phyloP scores from a whole-genome alignment of 2,329 filamentous ascomycete species.

The Zymoseptoria brevis region DNA sequence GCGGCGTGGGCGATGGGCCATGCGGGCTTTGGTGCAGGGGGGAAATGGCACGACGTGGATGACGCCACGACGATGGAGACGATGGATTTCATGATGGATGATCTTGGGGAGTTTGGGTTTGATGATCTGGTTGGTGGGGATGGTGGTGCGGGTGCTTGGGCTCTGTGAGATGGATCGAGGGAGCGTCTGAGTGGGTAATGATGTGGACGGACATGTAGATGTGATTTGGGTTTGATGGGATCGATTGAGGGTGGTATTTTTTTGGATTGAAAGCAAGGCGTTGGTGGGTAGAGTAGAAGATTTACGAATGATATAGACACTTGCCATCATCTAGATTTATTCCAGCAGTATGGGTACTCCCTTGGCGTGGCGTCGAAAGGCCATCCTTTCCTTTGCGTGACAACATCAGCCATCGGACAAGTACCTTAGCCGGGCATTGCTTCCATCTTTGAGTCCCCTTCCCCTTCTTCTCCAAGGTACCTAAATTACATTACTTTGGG shows the following conservation, averaged over 20 bases:
- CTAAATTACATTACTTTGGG: background rate
- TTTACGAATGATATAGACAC: too few relatives aligned
- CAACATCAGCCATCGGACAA: too few relatives aligned
- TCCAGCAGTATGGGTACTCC: background rate
- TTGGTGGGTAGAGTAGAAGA: background rate
- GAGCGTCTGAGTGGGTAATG: too few relatives aligned
- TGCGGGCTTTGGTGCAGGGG: too few relatives aligned
- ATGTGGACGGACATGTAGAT: too few relatives aligned
- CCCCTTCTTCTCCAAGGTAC: background rate
- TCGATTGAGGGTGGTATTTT: background rate
- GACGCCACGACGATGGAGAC: background rate
- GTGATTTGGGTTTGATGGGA: background rate
- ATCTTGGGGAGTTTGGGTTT: constrained; percentile 12
- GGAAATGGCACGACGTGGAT: too few relatives aligned
- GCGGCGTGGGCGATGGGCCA: background rate
- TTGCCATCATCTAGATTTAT: too few relatives aligned
- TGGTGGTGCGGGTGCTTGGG: background rate
- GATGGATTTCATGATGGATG: constrained; percentile 16
- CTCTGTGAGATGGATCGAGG: constrained; percentile 1
- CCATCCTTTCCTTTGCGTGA: background rate
- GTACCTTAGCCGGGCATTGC: background rate
- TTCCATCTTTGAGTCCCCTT: background rate
- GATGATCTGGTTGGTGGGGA: background rate
- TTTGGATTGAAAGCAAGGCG: background rate
- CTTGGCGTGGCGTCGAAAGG: background rate